phyloP scores from a whole-genome alignment of 768 basidiomycete species.

The Mycena crocata region DNA sequence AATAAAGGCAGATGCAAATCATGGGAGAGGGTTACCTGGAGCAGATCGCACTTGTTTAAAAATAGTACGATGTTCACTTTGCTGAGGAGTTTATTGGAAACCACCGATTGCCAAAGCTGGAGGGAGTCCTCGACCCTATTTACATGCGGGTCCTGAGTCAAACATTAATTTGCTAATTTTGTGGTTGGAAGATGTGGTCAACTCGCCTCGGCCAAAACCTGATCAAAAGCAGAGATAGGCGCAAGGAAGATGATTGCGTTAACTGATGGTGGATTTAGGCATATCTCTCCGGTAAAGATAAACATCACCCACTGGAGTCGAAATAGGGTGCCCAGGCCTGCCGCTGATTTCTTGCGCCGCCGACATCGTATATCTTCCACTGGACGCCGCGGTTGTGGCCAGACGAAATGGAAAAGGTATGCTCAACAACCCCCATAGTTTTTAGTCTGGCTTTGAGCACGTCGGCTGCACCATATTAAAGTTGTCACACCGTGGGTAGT shows the following conservation, averaged over 20 bases:
- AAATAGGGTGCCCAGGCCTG: constrained; percentile 93
- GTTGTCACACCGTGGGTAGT: constrained; percentile 28
- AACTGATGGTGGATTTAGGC: constrained; percentile 55
- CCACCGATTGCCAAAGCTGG: constrained; percentile 76
- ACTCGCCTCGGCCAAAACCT: constrained; percentile 79
- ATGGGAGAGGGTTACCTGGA: constrained; percentile 59
- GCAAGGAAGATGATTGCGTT: constrained; percentile 91
- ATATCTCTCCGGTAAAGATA: constrained; percentile 8
- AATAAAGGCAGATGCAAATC: constrained; percentile 15
- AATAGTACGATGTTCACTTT: constrained; percentile 86
- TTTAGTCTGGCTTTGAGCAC: constrained; percentile 85
- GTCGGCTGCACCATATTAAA: constrained; percentile 62
- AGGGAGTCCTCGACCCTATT: constrained; percentile 88
- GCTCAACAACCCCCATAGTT: constrained; percentile 85
- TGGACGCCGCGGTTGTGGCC: constrained; percentile 68
- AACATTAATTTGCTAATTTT: constrained; percentile 5
- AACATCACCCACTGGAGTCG: constrained; percentile 71
- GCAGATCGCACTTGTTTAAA: constrained; percentile 83
- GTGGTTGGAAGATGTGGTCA: constrained; percentile 19
- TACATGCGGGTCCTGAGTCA: constrained; percentile 69
- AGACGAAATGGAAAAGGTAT: constrained; percentile 75
- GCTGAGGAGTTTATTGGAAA: constrained; percentile 78
- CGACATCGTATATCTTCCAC: constrained; percentile 91
- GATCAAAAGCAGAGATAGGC: constrained; percentile 90
- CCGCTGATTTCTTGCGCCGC: constrained; percentile 83